Percentiles rank a stretch among this genome's conserved stretches.
Evolutionary conservation across 2,329 filamentous ascomycete species (phyloP).

Genomic region (Niveomyces coronatus): DNA sequence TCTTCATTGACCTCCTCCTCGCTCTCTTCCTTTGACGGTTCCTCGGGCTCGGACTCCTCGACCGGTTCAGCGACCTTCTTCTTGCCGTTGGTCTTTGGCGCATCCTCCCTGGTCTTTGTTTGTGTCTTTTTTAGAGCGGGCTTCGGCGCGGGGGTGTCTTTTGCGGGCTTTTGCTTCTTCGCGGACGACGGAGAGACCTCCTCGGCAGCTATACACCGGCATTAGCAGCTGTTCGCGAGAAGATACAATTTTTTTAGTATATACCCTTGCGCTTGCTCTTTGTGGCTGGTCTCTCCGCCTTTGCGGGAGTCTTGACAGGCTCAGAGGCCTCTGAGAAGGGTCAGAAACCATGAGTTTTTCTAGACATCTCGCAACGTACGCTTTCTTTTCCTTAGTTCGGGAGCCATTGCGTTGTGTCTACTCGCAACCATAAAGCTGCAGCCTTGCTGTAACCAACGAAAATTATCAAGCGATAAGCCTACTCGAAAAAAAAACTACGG

Average conservation of each 20-base stretch:
- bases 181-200: constrained; percentile 32
- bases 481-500: constrained; percentile 24
- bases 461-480: too few relatives aligned
- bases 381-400: constrained; percentile 30
- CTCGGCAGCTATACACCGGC: constrained; percentile 25
- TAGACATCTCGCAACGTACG: constrained; percentile 11
- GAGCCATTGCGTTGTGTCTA: constrained; percentile 29
- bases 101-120: constrained; percentile 14
- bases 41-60: constrained; percentile 16
- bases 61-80: constrained; percentile 15
- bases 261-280: constrained; percentile 26
- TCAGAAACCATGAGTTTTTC: neutral
- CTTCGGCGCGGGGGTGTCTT: constrained; percentile 15
- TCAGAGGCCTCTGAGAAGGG: constrained; percentile 18
- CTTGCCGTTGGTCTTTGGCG: constrained; percentile 16
- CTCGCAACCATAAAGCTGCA: too few relatives aligned
- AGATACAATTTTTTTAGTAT: constrained; percentile 18
- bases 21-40: constrained; percentile 18
- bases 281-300: constrained; percentile 23
- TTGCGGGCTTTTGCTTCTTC: constrained; percentile 29
- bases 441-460: too few relatives aligned
- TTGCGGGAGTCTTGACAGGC: constrained; percentile 10
- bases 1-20: constrained; percentile 30
- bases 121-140: constrained; percentile 24
- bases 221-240: neutral